Conservation (phyloP, 345 rosid genomes). For the Acer campestre region DNA sequence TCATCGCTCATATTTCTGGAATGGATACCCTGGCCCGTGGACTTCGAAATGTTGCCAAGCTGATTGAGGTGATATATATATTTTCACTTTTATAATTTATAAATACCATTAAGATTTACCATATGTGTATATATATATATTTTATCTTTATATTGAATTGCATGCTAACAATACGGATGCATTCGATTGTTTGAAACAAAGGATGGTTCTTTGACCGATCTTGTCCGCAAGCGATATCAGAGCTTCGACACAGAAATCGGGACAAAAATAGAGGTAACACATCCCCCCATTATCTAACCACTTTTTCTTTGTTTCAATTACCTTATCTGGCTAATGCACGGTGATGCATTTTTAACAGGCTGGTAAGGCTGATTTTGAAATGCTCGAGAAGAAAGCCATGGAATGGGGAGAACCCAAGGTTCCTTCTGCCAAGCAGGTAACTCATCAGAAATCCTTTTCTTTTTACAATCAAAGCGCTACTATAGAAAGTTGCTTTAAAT, state of each 20-base stretch:
- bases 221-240: constrained; percentile 67
- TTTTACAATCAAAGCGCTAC: not conserved
- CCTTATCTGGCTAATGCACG: constrained; percentile 1
- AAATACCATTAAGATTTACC: not conserved
- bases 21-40: constrained; percentile 98
- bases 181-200: constrained; percentile 15
- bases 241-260: constrained; percentile 81
- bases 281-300: not conserved
- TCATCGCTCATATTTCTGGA: constrained; percentile 84
- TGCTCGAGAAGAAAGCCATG: constrained; percentile 80
- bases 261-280: constrained; percentile 57
- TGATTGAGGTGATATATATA: constrained; percentile 62
- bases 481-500: not conserved
- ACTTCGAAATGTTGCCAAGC: constrained; percentile 74
- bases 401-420: constrained; percentile 93
- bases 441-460: not conserved
- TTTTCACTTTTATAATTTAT: constrained; percentile 1
- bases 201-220: constrained; percentile 73
- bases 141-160: not conserved
- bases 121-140: too few relatives aligned
- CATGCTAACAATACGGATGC: constrained; percentile 7
- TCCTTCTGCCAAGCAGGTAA: constrained; percentile 94
- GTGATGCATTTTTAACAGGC: constrained; percentile 41
- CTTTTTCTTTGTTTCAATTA: not conserved
- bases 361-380: constrained; percentile 80